Base-by-base conservation (phyloP, 2,329 filamentous ascomycete genomes). In the Esteya vermicola region DNA sequence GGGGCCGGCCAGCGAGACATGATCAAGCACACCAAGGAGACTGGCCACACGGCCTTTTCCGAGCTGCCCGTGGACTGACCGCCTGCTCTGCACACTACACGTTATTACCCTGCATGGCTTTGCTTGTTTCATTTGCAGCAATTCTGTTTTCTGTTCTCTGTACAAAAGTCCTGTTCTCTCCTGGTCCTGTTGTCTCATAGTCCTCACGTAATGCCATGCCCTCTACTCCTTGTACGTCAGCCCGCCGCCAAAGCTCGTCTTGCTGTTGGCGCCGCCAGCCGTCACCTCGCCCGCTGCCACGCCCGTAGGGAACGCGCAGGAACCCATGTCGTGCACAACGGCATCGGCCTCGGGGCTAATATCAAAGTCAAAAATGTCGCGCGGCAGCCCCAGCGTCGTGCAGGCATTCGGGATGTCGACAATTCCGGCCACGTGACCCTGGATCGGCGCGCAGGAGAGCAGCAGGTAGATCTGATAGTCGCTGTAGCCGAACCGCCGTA, bases 311-410 rank as follows among this genome's bases (percentile, higher is more conserved):
- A 75, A 81, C 1, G 82, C 83, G 57, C 84, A 91, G 31, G 55
- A 63, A 2, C 81, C 82, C 70, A 86, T 70, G 54, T 86, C 76
- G 42, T 65, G 57, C 62, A 47, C 51, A 5, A 70, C 26, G n/a
- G 26, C 16, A 68, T 3, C 43, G 3, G 45, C 49, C 1, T 45
- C 44, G n/a, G 85, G 84, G 35, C 76, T 73, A 49, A 94, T 89
- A 55, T 94, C 86, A 58, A 95, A 93, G 53, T 91, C 84, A 52
- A 95, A 95, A 39, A 95, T 93, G 60, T 94, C 88, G 68, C 93
- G 85, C 1, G 88, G 88, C 40, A 94, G 55, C 0, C 85, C 86
- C 43, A 94, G 64, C 0, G 88, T 94, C 4, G 86, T 93, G 54
- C 88, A 94, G 0, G 82, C 84, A 54, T 94, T 93, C 0, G 86